Conservation (phyloP, 345 rosid genomes). For the Toxicodendron radicans region DNA sequence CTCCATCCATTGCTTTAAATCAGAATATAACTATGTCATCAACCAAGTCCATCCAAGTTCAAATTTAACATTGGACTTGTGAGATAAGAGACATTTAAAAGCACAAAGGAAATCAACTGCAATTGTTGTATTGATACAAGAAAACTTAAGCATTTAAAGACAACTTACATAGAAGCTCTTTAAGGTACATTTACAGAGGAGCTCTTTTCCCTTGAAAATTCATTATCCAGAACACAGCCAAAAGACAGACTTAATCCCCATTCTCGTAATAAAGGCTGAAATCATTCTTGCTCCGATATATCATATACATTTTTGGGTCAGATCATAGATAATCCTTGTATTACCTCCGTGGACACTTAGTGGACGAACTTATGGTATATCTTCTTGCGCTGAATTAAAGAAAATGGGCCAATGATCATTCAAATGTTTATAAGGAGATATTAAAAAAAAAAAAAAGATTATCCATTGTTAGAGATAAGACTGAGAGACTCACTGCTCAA, state of each 20-base stretch:
- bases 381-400: conserved; percentile 67
- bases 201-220: conserved; percentile 16
- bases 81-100: neutral
- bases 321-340: neutral
- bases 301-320: neutral
- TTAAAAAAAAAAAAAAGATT: too few relatives aligned
- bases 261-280: neutral
- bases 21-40: neutral
- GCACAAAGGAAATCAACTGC: neutral
- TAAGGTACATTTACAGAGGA: conserved; percentile 34
- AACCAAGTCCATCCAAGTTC: neutral
- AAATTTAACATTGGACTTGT: neutral
- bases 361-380: conserved; percentile 44
- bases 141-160: conserved; percentile 17
- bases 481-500: conserved; percentile 74
- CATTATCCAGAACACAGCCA: conserved; percentile 12
- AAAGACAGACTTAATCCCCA: neutral
- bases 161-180: conserved; percentile 16
- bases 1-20: neutral
- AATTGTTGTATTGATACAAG: neutral
- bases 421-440: neutral
- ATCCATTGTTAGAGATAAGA: neutral
- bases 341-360: conserved; percentile 16
- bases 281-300: conserved; percentile 8
- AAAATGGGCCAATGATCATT: conserved; percentile 6